A percentile compares a stretch with the other conserved stretches of the same genome.
Conservation (phyloP, 129 eudicot species). For the Helianthus tuberosus region DNA sequence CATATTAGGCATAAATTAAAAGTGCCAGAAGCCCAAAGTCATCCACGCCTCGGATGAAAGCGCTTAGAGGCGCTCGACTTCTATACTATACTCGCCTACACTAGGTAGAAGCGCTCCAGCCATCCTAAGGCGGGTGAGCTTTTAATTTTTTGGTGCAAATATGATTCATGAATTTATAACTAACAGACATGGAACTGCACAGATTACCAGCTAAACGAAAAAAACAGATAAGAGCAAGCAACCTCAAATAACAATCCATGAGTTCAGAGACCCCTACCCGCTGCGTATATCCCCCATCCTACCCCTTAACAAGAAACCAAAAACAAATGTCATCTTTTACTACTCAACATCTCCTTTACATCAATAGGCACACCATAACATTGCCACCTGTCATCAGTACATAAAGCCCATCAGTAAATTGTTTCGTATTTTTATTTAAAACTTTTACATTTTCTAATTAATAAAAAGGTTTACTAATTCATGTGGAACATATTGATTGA, state of each 20-base stretch:
- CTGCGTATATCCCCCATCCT: constrained; percentile 4
- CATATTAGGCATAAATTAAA: no score
- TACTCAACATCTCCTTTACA: neutral
- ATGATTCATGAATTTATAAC: no score
- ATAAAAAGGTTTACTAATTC: no score
- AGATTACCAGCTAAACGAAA: neutral
- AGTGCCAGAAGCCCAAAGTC: no score
- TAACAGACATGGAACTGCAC: neutral
- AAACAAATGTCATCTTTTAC: neutral
- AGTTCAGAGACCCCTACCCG: neutral
- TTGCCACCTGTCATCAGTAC: constrained; percentile 2
- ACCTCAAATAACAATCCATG: neutral
- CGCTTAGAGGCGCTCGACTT: no score
- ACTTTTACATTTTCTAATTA: no score
- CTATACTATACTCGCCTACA: no score
- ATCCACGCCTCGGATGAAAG: no score
- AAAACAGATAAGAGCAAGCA: neutral
- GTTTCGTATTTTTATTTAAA: no score
- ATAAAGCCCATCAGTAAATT: neutral
- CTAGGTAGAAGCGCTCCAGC: no score
- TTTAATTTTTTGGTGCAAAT: no score
- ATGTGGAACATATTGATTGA: neutral
- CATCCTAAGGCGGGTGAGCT: no score
- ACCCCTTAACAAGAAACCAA: neutral
- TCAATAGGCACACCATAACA: neutral